Evolutionary conservation across 331 rosid species (phyloP).

Genomic region (Prunus yedoensis): DNA sequence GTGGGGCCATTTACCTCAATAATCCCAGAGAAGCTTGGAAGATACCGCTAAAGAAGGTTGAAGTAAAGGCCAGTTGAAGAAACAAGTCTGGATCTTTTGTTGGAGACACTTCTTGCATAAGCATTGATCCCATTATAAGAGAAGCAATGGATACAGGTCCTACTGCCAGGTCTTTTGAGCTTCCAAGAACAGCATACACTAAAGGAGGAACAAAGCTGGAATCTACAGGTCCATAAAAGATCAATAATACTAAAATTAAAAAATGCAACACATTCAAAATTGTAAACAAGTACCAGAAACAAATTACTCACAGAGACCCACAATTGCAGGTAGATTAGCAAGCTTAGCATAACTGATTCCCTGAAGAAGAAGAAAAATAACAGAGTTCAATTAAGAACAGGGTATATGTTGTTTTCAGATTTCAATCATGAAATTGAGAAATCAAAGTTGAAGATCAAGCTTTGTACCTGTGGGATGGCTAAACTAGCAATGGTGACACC

Average conservation of each 20-base stretch:
- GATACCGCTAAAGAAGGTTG: constrained; percentile 87
- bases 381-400: too few species aligned
- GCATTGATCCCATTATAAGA: constrained; percentile 85
- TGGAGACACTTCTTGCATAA: constrained; percentile 81
- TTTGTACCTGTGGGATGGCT: constrained; percentile 87
- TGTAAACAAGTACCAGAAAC: not conserved
- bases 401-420: too few species aligned
- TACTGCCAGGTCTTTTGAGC: constrained; percentile 92
- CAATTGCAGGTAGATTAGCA: constrained; percentile 88
- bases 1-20: constrained; percentile 44
- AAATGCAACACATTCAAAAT: not conserved
- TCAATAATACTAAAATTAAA: not conserved
- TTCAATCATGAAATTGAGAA: not conserved
- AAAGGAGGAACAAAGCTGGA: constrained; percentile 98
- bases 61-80: constrained; percentile 77
- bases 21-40: constrained; percentile 90
- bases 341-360: constrained; percentile 96
- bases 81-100: constrained; percentile 56
- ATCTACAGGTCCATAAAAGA: constrained; percentile 39
- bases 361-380: constrained; percentile 28
- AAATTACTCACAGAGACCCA: constrained; percentile 81
- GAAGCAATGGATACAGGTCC: constrained; percentile 98
- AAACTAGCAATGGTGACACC: constrained; percentile 98
- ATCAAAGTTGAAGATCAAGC: not conserved
- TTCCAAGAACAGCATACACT: constrained; percentile 87